Evolutionary conservation across 2,329 filamentous ascomycete genomes (phyloP), one percentile per base, ranked within the genome.

Genomic region (Aureobasidium sp.): DNA sequence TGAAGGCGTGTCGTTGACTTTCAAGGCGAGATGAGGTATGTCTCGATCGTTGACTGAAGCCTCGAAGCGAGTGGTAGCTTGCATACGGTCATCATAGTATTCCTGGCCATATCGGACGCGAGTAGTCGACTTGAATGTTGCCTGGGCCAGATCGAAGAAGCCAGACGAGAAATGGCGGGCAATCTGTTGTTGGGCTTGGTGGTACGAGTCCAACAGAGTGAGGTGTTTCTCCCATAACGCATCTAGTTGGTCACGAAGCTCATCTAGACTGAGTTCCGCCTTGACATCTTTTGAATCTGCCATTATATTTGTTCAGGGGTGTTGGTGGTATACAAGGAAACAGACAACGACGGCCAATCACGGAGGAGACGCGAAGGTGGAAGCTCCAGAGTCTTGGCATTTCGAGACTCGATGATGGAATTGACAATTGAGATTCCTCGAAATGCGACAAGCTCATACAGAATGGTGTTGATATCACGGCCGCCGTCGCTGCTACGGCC

Each of bases 81-180:
- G 84, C 85, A 90, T 90, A 50, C 89, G 81, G 65, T 85, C 82
- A 72, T 92, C 88, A 70, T 89, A 93, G 69, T 83, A 82, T 67
- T 90, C 86, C 65, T 78, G 81, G 3, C 88, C 88, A 70, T 88
- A 91, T 45, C 84, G 79, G 64, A 84, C 72, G 36, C 85, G 82
- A 13, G 82, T 77, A 69, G 84, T 79, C n/a, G 83, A 84, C 32
- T 82, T 77, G 73, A 90, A 91, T 74, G 91, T 91, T 64, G 89
- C 89, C 62, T 88, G 82, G 16, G 89, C 86, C 42, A 92, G 78
- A 65, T 76, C 74, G 34, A 81, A 68, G 64, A 73, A 79, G 7
- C 76, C 79, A 57, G 75, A 75, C 25, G 80, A 75, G 65, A 90
- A 81, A 25, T 82, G 74, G 13, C 71, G 69, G 47, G 78, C 77